Base-by-base conservation (phyloP, 257 asterid genomes). In the Scutellaria galericulata region DNA sequence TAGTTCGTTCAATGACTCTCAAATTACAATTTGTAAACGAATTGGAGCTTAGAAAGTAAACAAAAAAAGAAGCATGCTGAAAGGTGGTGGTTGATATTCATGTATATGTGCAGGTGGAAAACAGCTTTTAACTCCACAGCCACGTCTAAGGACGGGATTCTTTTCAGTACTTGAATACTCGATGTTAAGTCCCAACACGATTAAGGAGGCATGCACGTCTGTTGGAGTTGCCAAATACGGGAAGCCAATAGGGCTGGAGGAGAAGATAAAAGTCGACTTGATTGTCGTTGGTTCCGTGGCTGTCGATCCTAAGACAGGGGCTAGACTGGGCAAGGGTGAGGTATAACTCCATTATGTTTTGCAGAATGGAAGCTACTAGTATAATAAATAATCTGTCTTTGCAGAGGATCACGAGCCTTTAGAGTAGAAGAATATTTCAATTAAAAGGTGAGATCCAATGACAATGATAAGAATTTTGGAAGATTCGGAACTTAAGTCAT, bases 281-380 rank as follows among this genome's bases (percentile, higher is more conserved):
- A 93, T 93, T 39, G 90, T 93, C 71, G 86, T 93, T 52, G 98
- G 98, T 27, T 93, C 98, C 48, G 98, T 89, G 66, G 97, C 97
- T 27, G 97, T 93, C 44, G 86, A 93, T 71, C 91, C 98, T 44
- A 90, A 73, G 66, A 93, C 97, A 0, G 98, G 98, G 47, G 98
- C 98, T 24, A 85, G 98, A 68, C 98, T 93, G 71, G 98, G 98
- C 80, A 93, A 93, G 94, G 98, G 96, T 63, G 98, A 93, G 96
- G 97, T 91, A 75, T 77, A 9, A 20, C 59, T 44, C 8, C 20
- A 20, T 44, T 35, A 27, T 73, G 35, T 9, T 60, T 59, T 55
- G n/a, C 24, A 57, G 9, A 74, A 51, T 18, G 14, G 12, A 53
- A 64, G 61, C 10, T 37, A 31, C 9, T 39, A 13, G 51, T 48